Evolutionary conservation across 2,329 filamentous ascomycete species (phyloP).

Genomic region (Hymenoscyphus fructigenus): DNA sequence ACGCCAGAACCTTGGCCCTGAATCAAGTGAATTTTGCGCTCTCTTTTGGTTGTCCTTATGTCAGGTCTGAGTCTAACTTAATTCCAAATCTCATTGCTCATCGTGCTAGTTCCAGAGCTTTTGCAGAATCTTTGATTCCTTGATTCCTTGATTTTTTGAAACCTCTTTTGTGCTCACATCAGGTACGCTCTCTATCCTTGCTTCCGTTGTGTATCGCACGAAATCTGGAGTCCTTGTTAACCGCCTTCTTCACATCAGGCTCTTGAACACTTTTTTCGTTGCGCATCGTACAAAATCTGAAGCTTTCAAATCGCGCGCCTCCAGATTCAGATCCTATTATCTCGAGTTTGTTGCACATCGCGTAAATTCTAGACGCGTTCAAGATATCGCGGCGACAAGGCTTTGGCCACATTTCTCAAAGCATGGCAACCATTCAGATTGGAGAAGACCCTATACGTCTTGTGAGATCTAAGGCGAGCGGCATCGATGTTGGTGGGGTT

Average conservation of each 20-base stretch:
- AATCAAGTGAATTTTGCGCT: background rate
- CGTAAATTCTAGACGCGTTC: background rate
- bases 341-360: background rate
- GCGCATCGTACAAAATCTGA: background rate
- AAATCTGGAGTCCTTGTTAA: too few species aligned
- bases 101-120: background rate
- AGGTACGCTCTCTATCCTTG: too few species aligned
- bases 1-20: background rate
- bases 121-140: background rate
- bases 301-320: background rate
- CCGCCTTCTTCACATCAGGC: too few species aligned
- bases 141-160: too few species aligned
- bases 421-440: slow-evolving; percentile 14
- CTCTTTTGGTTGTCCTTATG: background rate
- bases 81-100: background rate
- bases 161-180: too few species aligned
- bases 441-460: slow-evolving; percentile 8
- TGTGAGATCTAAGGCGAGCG: slow-evolving; percentile 8
- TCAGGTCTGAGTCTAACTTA: background rate
- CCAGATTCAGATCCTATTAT: background rate
- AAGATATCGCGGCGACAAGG: background rate
- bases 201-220: too few species aligned
- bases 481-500: slow-evolving; percentile 9
- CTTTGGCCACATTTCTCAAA: background rate
- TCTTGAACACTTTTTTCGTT: background rate